Base-by-base conservation (phyloP, 2,329 filamentous ascomycete genomes). In the Hypoxylon sp. region DNA sequence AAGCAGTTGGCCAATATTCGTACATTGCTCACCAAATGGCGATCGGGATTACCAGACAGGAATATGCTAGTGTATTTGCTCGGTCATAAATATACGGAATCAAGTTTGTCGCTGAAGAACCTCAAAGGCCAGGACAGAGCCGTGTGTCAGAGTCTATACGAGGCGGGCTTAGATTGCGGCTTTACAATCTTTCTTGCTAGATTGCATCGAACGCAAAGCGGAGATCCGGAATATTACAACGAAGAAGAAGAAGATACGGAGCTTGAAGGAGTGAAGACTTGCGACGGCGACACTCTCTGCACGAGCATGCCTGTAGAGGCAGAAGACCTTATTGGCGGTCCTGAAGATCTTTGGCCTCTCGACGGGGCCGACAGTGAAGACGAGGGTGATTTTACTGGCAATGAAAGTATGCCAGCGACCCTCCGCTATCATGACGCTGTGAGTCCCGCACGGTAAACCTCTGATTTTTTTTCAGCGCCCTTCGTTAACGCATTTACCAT, bases 111-210 rank as follows among this genome's bases (percentile, higher is more conserved):
- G 6, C 47, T 75, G 11, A 54, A 21, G 6, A 70, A 71, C 11
- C 48, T 77, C 48, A 77, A 76, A 48, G 74, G 74, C 2, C 62
- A 64, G 8, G 75, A 77, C 15, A 58, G 46, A 13, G 55, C 61
- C 2, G 59, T 72, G 6, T 71, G 68, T 8, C 61, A 73, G 0
- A 47, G 47, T 27, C 54, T 77, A 15, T 32, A 68, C 13, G 55
- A 69, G 8, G 29, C 61, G 8, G 67, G 73, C 39, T 21, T 35
- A 3, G 52, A 66, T 6, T 56, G 44, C 37, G 73, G 64, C 2
- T 68, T 71, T 17, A 54, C 44, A 2, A 29, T 75, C 4, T 56
- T 74, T 15, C 62, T 77, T 13, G 74, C 74, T 0, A 58, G 64
- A 5, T 55, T 75, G 63, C 72, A 70, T 1, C 68, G 63, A 44